Evolutionary conservation across 2,329 filamentous ascomycete species (phyloP), one percentile per base, ranked within the genome.

Genomic region (Ilyonectria sp.): DNA sequence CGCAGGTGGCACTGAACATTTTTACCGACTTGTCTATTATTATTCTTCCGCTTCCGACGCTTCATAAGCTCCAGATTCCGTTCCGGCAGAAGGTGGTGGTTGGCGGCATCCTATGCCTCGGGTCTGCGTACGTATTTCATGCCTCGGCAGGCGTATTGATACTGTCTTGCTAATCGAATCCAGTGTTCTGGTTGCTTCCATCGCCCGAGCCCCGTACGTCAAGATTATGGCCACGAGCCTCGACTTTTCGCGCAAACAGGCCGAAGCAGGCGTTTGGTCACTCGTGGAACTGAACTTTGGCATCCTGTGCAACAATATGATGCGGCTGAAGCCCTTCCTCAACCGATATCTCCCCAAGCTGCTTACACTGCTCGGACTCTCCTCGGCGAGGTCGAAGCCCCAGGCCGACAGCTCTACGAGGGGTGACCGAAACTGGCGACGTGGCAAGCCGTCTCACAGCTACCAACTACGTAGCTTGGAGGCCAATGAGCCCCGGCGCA

Each of bases 261-360:
- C 65, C 5, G 60, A 64, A n/a, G 60, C 56, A 6, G 65, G 60
- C 29, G 55, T 68, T 4, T 68, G 65, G 65, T 68, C 65, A 6
- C 56, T 68, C 1, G 60, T 64, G 7, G 65, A 68, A n/a, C 33
- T 68, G 3, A 64, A 64, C 29, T 56, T 68, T 33, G 65, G 65
- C 17, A 68, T 68, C 15, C 23, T 68, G 11, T 68, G 65, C 52
- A 64, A 63, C 60, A 64, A 64, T 23, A 2, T 64, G 13, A 68
- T 68, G 65, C 56, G 65, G 17, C 29, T 68, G 3, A 68, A 64
- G 31, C 65, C 60, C 1, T 63, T 68, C 19, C 44, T 68, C 26
- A 64, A 53, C 19, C 47, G 56, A 13, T 64, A 64, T 26, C 65
- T 68, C 2, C 65, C 65, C 4, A 56, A 19, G 19, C 60, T 64